Evolutionary conservation across 2,329 filamentous ascomycete genomes (phyloP), one percentile per base, ranked within the genome.

Genomic region (Colletotrichum sp.): DNA sequence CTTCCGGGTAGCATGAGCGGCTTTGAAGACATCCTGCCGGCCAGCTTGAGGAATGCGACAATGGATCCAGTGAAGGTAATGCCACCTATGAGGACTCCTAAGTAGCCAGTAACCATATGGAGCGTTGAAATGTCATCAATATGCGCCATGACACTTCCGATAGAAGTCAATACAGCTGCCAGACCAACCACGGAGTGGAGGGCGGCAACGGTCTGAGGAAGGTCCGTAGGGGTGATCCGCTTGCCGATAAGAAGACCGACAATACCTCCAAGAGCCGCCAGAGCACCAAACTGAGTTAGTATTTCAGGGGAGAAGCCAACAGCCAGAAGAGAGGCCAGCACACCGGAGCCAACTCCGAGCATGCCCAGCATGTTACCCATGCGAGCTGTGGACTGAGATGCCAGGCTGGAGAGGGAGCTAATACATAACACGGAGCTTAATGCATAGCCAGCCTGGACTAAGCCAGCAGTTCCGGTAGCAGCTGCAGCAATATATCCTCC

Each of bases 51-150:
- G 85, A 98, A 98, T 0, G 96, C 96, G 0, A 98, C 95, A 67
- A 98, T 93, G 4, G 95, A 97, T 3, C 96, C 96, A 0, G 95
- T 98, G 82, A 98, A 98, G 1, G 96, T 98, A 39, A 98, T 93
- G 71, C 96, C 96, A 78, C 91, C 95, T 69, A 98, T 98, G 0
- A 98, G 87, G 8, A 98, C 95, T 67, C 95, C 96, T 0, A 98
- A 87, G 80, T 98, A 98, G 0, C 94, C 95, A 4, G 95, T 96
- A 3, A 98, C 94, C 81, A 98, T 90, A 81, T 98, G 96, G 12
- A 98, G 87, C 6, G 93, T 96, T 1, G 95, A 92, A 9, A 96
- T 88, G 79, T 94, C 90, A 16, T 73, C 76, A 16, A 78, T 78
- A 29, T 78, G 76, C 13, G 76, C 77, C 89, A 98, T 92, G 22